Evolutionary conservation across 1,139 yeast genomes (phyloP).

Genomic region (Yamadazyma songkhlaensis): DNA sequence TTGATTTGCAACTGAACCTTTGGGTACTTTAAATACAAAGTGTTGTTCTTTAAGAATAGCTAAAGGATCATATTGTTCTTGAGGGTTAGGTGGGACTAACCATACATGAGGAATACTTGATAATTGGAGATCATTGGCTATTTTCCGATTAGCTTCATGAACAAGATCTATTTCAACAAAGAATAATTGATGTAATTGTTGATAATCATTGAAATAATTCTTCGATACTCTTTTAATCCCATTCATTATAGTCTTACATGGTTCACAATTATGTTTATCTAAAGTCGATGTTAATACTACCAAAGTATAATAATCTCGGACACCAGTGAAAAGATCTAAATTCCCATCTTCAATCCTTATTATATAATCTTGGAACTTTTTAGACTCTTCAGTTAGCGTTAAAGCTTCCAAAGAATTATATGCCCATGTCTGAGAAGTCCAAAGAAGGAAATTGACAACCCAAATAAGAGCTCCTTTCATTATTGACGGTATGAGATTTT

Average conservation of each 20-base stretch:
- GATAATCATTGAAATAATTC: conserved; percentile 44
- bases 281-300: conserved; percentile 34
- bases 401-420: conserved; percentile 10
- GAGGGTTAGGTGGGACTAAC: conserved; percentile 53
- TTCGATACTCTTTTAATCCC: conserved; percentile 20
- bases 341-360: conserved; percentile 30
- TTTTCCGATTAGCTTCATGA: conserved; percentile 30
- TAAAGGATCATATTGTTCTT: conserved; percentile 20
- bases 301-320: conserved; percentile 37
- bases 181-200: conserved; percentile 34
- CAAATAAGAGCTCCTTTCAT: no score
- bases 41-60: conserved; percentile 29
- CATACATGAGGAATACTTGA: conserved; percentile 61
- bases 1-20: conserved; percentile 24
- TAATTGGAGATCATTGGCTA: conserved; percentile 41
- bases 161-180: conserved; percentile 53
- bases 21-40: conserved; percentile 31
- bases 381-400: conserved; percentile 15
- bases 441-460: no score
- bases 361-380: conserved; percentile 19
- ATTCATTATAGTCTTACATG: conserved; percentile 19
- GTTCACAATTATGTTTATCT: conserved; percentile 30
- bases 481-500: no score
- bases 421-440: no score
- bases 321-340: conserved; percentile 29